Base-by-base conservation (phyloP, 331 rosid genomes). In the Quercus lobata region DNA sequence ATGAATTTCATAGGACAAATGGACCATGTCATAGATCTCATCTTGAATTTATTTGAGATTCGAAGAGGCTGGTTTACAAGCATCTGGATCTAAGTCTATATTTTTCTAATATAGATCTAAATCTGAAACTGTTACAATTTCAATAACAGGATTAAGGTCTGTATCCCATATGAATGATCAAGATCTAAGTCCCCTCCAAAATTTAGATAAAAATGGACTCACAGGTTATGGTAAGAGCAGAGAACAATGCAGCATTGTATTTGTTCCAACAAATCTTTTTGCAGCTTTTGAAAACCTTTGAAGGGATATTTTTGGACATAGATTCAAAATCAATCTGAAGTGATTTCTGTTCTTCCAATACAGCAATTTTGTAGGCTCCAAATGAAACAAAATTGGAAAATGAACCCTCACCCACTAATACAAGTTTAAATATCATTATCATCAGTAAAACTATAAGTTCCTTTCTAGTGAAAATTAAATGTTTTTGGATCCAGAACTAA, bases 21-120 rank as follows among this genome's bases (percentile, higher is more conserved):
- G 76, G 84, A 79, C 49, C 17, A 53, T 81, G 89, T 83, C 90
- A 86, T 86, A 86, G 85, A 88, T 86, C 85, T 81, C 77, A 86
- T 88, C 68, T 52, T 55, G 57, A 25, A 54, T 27, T 6, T 34
- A 49, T 74, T 54, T 69, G 57, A 79, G 79, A 70, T 79, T 78
- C 35, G 17, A 79, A 34, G 78, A 5, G 81, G 81, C 81, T 80
- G 83, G 72, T 73, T 73, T 68, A 17, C 76, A 14, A 80, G 49
- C 84, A 87, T 85, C 32, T 57, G 84, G 65, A 69, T 83, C 71
- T 73, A 21, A 34, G 71, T 62, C 60, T 7, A 55, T 27, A 37
- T 54, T 75, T 75, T 77, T 85, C 72, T 16, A 56, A 81, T 74
- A 21, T 44, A 81, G 89, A 92, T 88, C 91, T 80, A 81, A 88